Evolutionary conservation across 768 basidiomycete species (phyloP).

Genomic region (Rhodocollybia butyracea): DNA sequence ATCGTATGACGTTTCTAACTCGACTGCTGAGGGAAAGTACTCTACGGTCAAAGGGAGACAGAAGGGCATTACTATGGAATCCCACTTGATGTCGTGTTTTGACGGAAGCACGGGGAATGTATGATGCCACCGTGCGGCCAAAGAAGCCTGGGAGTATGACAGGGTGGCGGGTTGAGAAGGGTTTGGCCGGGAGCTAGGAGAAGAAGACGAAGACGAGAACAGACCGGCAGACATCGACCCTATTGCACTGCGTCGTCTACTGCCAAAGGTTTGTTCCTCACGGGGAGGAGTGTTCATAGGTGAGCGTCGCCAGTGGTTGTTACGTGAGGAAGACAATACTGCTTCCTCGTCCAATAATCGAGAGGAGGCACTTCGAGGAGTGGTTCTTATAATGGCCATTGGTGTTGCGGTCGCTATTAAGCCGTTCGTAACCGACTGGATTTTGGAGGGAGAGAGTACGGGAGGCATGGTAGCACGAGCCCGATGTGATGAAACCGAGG

Average conservation of each 20-base stretch:
- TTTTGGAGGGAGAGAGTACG: conserved; percentile 31
- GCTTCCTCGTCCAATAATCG: conserved; percentile 62
- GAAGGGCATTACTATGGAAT: conserved; percentile 76
- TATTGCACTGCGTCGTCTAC: conserved; percentile 52
- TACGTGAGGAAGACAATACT: conserved; percentile 32
- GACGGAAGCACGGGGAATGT: conserved; percentile 68
- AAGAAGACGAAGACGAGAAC: conserved; percentile 46
- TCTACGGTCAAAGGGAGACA: conserved; percentile 91
- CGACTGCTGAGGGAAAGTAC: conserved; percentile 73
- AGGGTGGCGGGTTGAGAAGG: conserved; percentile 63
- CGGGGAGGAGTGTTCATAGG: conserved; percentile 69
- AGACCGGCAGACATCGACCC: conserved; percentile 27
- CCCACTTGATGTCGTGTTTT: conserved; percentile 92
- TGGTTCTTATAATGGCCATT: conserved; percentile 39
- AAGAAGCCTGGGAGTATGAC: conserved; percentile 61
- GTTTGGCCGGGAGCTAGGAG: conserved; percentile 47
- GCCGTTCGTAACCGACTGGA: conserved; percentile 25
- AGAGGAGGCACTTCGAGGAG: conserved; percentile 22
- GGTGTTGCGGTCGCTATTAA: conserved; percentile 28
- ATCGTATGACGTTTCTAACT: conserved; percentile 75
- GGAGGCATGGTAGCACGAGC: conserved; percentile 12
- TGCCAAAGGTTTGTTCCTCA: conserved; percentile 50
- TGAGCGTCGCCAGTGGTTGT: conserved; percentile 51
- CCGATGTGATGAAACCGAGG: conserved; percentile 17
- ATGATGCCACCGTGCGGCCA: conserved; percentile 91